A percentile compares a stretch with the other conserved stretches of the same genome.
These are phyloP conservation scores for Linderniella brevidens DNA, from an alignment of 257 asterid species.

Conservation along the genomic window DNA sequence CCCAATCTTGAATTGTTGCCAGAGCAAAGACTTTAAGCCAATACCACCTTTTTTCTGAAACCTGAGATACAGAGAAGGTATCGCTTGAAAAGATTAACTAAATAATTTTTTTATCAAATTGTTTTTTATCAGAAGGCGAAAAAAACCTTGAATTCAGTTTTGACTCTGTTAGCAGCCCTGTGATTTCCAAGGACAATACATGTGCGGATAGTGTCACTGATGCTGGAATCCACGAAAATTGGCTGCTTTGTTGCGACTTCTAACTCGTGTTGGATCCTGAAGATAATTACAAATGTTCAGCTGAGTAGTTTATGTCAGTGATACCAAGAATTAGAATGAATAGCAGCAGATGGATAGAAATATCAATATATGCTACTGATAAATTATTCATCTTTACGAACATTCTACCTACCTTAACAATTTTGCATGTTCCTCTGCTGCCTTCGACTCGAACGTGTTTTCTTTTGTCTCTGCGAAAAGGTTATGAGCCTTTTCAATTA, in stretches of 20 bases:
- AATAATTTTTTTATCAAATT: no score
- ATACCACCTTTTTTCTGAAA: conserved; percentile 93
- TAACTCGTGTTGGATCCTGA: conserved; percentile 76
- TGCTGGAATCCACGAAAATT: conserved; percentile 87
- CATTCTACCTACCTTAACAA: conserved; percentile 43
- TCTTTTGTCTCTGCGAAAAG: conserved; percentile 76
- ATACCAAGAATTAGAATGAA: neutral
- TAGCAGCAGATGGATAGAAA: neutral
- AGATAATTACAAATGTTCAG: conserved; percentile 11
- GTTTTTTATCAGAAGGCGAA: neutral
- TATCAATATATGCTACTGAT: no score
- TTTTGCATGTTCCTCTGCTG: conserved; percentile 98
- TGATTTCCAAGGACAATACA: conserved; percentile 85
- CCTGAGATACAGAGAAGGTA: conserved; percentile 33
- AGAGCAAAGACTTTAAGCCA: conserved; percentile 95
- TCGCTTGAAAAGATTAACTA: neutral
- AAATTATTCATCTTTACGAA: neutral
- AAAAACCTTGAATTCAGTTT: conserved; percentile 73
- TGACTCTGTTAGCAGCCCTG: conserved; percentile 68
- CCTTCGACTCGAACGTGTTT: conserved; percentile 76
- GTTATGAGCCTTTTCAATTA: conserved; percentile 64
- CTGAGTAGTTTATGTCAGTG: neutral
- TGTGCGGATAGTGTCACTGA: conserved; percentile 91
- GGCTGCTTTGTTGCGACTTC: conserved; percentile 81
- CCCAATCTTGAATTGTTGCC: conserved; percentile 92